These are phyloP conservation scores for Moricandia moricandioides DNA, from an alignment of 345 rosid species.

Conservation along the genomic window DNA sequence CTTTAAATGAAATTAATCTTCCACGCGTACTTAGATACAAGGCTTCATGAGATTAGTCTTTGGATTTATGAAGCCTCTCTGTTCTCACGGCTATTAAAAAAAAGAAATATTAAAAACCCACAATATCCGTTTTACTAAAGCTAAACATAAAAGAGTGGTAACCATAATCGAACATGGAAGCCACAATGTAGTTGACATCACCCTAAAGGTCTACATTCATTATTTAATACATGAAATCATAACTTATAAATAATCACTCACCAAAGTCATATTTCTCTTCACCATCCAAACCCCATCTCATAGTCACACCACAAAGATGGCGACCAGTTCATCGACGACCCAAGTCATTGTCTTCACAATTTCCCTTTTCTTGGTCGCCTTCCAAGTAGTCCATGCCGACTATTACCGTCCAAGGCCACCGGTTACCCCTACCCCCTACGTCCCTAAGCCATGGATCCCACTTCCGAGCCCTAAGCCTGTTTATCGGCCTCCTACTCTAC, in stretches of 20 bases:
- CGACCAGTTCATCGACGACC: conserved; percentile 20
- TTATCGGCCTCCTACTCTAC: conserved; percentile 15
- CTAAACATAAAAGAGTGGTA: conserved; percentile 40
- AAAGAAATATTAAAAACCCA: not conserved
- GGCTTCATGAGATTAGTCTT: too few species aligned
- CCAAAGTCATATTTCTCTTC: conserved; percentile 23
- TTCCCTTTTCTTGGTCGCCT: conserved; percentile 29
- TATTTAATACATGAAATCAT: not conserved
- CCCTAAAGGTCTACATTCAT: conserved; percentile 1
- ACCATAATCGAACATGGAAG: conserved; percentile 59
- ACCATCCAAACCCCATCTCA: conserved; percentile 14
- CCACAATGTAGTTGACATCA: conserved; percentile 41
- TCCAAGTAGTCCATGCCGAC: conserved; percentile 37
- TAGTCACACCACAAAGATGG: conserved; percentile 30
- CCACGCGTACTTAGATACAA: too few species aligned
- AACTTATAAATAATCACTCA: conserved; percentile 33
- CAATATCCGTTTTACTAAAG: not conserved
- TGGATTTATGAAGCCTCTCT: too few species aligned
- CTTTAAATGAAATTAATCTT: too few species aligned
- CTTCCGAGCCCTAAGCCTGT: conserved; percentile 33
- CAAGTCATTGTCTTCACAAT: conserved; percentile 18
- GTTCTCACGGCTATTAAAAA: too few species aligned
- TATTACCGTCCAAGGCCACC: conserved; percentile 37
- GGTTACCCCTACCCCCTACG: conserved; percentile 14
- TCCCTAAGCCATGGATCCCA: conserved; percentile 15